Conservation (phyloP, 441 rosid species). For the Flueggea neowawraea region DNA sequence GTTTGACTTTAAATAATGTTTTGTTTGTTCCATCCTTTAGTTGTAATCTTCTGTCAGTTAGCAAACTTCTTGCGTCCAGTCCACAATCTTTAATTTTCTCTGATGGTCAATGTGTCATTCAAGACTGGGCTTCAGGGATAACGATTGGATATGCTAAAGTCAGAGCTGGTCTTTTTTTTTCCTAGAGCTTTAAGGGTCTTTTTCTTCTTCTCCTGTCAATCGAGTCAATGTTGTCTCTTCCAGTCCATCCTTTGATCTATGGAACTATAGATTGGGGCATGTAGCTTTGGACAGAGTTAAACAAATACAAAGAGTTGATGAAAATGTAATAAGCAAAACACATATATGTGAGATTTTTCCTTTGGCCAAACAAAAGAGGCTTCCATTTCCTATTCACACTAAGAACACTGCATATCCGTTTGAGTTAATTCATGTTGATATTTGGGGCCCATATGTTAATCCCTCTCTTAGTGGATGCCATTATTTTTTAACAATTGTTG, state of each 20-base stretch:
- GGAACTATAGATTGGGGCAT: too few species aligned
- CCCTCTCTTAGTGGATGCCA: neutral
- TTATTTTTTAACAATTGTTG: neutral
- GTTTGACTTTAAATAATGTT: neutral
- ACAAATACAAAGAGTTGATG: too few species aligned
- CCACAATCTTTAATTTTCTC: slow-evolving; percentile 5
- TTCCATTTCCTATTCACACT: neutral
- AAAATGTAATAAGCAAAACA: too few species aligned
- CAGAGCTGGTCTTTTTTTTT: neutral
- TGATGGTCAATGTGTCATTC: neutral
- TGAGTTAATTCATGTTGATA: neutral
- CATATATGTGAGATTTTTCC: neutral
- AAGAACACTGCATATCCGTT: neutral
- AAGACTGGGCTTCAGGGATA: neutral
- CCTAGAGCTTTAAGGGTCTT: too few species aligned
- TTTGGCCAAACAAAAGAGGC: neutral
- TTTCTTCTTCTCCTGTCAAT: too few species aligned
- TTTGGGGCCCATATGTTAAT: neutral
- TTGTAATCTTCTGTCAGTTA: neutral
- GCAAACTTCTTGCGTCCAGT: slow-evolving; percentile 1
- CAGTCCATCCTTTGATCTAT: too few species aligned
- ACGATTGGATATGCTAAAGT: neutral
- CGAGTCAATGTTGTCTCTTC: too few species aligned
- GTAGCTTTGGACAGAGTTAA: too few species aligned
- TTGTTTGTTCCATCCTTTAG: neutral